Evolutionary conservation across 371 early-diverging fungal genomes (phyloP).

Genomic region (Batrachochytrium dendrobatidis): DNA sequence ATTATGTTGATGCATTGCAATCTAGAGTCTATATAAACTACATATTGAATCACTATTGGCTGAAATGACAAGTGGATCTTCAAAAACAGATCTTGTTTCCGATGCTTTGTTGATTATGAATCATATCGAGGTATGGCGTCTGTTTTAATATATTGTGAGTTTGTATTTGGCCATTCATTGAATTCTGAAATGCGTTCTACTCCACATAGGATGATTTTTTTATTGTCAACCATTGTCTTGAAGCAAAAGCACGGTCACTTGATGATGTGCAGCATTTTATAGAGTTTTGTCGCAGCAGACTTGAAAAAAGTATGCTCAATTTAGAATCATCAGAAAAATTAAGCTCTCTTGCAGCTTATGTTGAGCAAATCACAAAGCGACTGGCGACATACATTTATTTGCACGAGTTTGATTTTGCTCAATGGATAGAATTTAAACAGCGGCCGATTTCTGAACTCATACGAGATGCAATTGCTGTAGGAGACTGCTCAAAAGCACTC

Average conservation of each 20-base stretch:
- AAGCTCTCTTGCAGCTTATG: background rate
- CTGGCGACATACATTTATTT: background rate
- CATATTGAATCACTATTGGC: background rate
- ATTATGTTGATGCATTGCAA: background rate
- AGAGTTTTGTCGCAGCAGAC: background rate
- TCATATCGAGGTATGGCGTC: conserved; percentile 4
- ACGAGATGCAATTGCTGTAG: background rate
- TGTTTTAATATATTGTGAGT: background rate
- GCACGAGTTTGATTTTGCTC: background rate
- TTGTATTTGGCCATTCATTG: background rate
- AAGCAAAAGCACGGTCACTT: background rate
- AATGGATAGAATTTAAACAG: background rate
- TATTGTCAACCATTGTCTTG: background rate
- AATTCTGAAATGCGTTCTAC: background rate
- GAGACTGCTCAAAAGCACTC: background rate
- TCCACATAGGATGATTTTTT: conserved; percentile 4
- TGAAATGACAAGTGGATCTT: background rate
- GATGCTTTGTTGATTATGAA: background rate
- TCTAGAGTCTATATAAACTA: conserved; percentile 3
- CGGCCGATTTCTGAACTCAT: background rate
- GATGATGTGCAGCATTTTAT: background rate
- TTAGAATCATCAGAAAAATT: background rate
- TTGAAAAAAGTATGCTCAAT: background rate
- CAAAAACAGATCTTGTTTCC: background rate
- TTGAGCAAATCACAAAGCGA: background rate